Conservation (phyloP, 1,139 yeast genomes). For the Kodamaea anthophila region DNA sequence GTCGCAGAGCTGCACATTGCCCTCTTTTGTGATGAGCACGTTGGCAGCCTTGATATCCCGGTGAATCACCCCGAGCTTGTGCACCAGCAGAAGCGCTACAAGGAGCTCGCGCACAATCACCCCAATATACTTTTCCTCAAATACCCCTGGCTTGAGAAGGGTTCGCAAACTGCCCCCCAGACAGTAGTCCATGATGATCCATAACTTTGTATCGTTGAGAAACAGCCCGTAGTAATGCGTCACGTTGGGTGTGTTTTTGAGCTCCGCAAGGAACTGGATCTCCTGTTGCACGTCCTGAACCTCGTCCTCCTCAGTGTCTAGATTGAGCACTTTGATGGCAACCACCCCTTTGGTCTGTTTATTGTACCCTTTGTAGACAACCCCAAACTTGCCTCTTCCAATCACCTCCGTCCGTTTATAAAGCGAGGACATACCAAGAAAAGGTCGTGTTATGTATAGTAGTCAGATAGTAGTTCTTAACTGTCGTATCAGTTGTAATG, state of each 20-base stretch:
- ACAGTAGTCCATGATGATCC: constrained; percentile 98
- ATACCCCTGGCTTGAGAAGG: constrained; percentile 75
- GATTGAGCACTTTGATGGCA: constrained; percentile 87
- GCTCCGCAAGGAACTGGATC: constrained; percentile 75
- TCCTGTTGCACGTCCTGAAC: constrained; percentile 94
- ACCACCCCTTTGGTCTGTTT: constrained; percentile 65
- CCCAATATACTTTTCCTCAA: constrained; percentile 80
- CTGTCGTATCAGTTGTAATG: no score
- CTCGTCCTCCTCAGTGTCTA: constrained; percentile 92
- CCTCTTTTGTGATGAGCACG: constrained; percentile 82
- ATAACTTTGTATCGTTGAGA: constrained; percentile 77
- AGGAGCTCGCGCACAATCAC: constrained; percentile 78
- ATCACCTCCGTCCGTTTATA: constrained; percentile 84
- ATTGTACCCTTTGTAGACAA: constrained; percentile 81
- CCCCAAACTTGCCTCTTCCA: constrained; percentile 95
- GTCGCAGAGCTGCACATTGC: constrained; percentile 87
- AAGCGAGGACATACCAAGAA: constrained; percentile 8
- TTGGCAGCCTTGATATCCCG: constrained; percentile 96
- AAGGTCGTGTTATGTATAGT: background rate
- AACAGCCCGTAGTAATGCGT: constrained; percentile 90
- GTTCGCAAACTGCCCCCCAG: constrained; percentile 96
- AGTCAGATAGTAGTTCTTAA: no score
- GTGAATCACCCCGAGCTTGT: constrained; percentile 86
- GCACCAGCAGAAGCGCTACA: constrained; percentile 74
- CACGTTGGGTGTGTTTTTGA: constrained; percentile 82